A percentile compares a stretch with the other conserved stretches of the same genome.
Evolutionary conservation across 805 yeast species (phyloP).

Genomic region (Pichia occidentalis): DNA sequence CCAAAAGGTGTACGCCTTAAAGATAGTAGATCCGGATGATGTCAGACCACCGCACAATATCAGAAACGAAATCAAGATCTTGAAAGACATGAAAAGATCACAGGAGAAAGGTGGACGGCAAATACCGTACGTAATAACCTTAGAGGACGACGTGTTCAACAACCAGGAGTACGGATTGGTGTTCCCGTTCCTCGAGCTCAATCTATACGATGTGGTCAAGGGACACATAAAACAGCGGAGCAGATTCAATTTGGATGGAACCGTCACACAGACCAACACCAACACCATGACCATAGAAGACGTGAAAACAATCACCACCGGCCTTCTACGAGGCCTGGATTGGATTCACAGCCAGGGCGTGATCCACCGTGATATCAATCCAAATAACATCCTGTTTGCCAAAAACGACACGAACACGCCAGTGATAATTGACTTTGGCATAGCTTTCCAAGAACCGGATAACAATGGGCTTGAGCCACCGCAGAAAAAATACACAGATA

Average conservation of each 20-base stretch:
- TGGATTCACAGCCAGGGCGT: conserved; percentile 65
- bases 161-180: conserved; percentile 35
- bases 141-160: conserved; percentile 13
- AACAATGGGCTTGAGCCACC: conserved; percentile 65
- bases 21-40: conserved; percentile 42
- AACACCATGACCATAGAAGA: conserved; percentile 16
- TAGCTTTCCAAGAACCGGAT: conserved; percentile 33
- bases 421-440: conserved; percentile 38
- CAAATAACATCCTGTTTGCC: conserved; percentile 48
- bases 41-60: conserved; percentile 50
- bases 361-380: conserved; percentile 71
- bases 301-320: conserved; percentile 31
- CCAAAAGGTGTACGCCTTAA: conserved; percentile 38
- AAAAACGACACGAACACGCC: conserved; percentile 22
- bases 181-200: conserved; percentile 34
- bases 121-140: conserved; percentile 13
- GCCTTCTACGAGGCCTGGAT: conserved; percentile 40
- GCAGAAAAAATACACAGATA: conserved; percentile 42
- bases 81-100: conserved; percentile 21
- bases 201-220: conserved; percentile 32
- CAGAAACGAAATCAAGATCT: conserved; percentile 37
- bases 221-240: conserved; percentile 29
- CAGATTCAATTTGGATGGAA: conserved; percentile 17
- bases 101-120: background rate
- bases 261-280: conserved; percentile 3